Evolutionary conservation across 2,329 filamentous ascomycete species (phyloP).

Genomic region (Calonectria honghensis): DNA sequence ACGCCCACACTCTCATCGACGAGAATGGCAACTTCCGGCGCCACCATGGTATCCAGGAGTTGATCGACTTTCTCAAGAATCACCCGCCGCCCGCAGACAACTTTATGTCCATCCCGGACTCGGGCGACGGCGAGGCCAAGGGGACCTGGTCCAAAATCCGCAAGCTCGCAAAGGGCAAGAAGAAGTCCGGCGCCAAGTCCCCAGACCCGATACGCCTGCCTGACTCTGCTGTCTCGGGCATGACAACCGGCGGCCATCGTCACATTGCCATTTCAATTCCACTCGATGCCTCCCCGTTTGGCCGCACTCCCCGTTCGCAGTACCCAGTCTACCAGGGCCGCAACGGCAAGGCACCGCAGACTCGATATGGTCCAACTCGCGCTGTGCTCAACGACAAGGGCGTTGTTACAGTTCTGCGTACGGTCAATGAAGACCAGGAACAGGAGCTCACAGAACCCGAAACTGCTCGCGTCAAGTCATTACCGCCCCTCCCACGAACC

Average conservation of each 20-base stretch:
- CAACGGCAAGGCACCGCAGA: slow-evolving; percentile 41
- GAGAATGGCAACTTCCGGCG: slow-evolving; percentile 42
- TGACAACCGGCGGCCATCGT: slow-evolving; percentile 71
- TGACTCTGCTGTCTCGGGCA: slow-evolving; percentile 73
- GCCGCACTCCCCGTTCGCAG: slow-evolving; percentile 57
- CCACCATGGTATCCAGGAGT: slow-evolving; percentile 57
- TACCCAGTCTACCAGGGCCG: slow-evolving; percentile 57
- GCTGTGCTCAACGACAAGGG: slow-evolving; percentile 60
- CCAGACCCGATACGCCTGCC: slow-evolving; percentile 66
- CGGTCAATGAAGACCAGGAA: slow-evolving; percentile 54
- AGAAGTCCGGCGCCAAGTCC: slow-evolving; percentile 58
- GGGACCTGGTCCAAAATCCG: slow-evolving; percentile 66
- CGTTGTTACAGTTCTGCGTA: slow-evolving; percentile 60
- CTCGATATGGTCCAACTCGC: slow-evolving; percentile 52
- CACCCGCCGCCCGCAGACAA: slow-evolving; percentile 70
- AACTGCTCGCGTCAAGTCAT: background rate
- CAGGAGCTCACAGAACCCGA: background rate
- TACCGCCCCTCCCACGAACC: slow-evolving; percentile 1
- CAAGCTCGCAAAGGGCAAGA: slow-evolving; percentile 61
- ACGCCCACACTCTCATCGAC: slow-evolving; percentile 48
- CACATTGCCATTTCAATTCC: slow-evolving; percentile 79
- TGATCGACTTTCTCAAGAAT: slow-evolving; percentile 71
- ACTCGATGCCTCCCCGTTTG: slow-evolving; percentile 68
- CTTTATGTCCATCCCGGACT: slow-evolving; percentile 68
- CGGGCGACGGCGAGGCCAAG: slow-evolving; percentile 55